Evolutionary conservation across 768 basidiomycete genomes (phyloP).

Genomic region (Suillus occidentalis): DNA sequence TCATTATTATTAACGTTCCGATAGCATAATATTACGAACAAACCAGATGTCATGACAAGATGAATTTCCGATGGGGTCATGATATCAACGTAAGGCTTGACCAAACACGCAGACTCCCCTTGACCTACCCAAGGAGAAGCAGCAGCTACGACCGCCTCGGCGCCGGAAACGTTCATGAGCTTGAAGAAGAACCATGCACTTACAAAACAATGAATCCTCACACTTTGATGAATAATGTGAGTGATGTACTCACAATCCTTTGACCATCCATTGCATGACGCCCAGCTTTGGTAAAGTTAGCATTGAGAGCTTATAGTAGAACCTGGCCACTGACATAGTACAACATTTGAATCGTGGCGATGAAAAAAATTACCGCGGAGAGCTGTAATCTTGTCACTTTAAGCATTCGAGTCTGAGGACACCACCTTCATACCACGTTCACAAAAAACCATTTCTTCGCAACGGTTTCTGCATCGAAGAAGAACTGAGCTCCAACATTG

Average conservation of each 20-base stretch:
- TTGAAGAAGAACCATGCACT: slow-evolving; percentile 95
- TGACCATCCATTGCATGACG: slow-evolving; percentile 93
- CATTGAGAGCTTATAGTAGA: not conserved
- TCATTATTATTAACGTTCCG: slow-evolving; percentile 8
- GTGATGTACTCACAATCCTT: slow-evolving; percentile 60
- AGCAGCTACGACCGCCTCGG: slow-evolving; percentile 90
- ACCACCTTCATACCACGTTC: slow-evolving; percentile 51
- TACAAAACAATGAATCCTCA: slow-evolving; percentile 5
- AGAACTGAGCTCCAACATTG: slow-evolving; percentile 72
- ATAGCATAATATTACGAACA: slow-evolving; percentile 12
- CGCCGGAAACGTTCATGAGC: slow-evolving; percentile 88
- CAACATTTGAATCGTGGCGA: slow-evolving; percentile 89
- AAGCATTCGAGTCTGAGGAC: not conserved
- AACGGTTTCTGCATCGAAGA: slow-evolving; percentile 71
- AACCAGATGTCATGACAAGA: slow-evolving; percentile 84
- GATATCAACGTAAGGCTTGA: slow-evolving; percentile 77
- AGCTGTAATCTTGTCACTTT: slow-evolving; percentile 40
- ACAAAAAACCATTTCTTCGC: slow-evolving; percentile 83
- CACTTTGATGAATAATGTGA: not conserved
- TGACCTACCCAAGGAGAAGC: slow-evolving; percentile 94
- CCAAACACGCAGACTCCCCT: slow-evolving; percentile 86
- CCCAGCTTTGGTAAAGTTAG: slow-evolving; percentile 46
- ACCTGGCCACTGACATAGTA: slow-evolving; percentile 53
- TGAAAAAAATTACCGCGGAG: slow-evolving; percentile 86
- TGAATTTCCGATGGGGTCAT: slow-evolving; percentile 89